These are phyloP conservation scores for Pichia sporocuriosa DNA, from an alignment of 805 yeast genomes.

Conservation along the genomic window DNA sequence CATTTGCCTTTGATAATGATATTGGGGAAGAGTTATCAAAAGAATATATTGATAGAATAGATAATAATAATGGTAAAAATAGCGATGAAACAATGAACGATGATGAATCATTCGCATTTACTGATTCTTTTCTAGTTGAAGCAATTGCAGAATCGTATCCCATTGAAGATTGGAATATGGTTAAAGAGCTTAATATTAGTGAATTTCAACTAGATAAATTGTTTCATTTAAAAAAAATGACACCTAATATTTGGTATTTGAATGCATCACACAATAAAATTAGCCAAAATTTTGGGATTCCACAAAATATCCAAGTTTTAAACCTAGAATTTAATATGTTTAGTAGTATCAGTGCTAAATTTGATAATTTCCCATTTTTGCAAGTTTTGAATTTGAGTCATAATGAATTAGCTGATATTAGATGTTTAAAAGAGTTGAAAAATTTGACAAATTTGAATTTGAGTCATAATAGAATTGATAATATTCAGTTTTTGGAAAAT, in stretches of 20 bases:
- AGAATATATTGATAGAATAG: no score
- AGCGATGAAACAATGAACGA: constrained; percentile 1
- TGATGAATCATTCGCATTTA: constrained; percentile 39
- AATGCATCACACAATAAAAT: constrained; percentile 39
- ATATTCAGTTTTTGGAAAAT: constrained; percentile 32
- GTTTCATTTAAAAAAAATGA: constrained; percentile 36
- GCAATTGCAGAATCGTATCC: constrained; percentile 39
- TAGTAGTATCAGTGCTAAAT: constrained; percentile 32
- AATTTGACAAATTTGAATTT: constrained; percentile 38
- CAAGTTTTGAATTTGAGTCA: constrained; percentile 36
- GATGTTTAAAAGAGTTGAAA: constrained; percentile 32
- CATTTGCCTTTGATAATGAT: no score
- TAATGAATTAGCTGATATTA: constrained; percentile 33
- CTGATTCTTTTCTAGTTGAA: constrained; percentile 37
- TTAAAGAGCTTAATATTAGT: constrained; percentile 33
- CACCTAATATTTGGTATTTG: constrained; percentile 36
- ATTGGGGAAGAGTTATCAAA: no score
- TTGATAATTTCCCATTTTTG: constrained; percentile 35
- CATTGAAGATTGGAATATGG: constrained; percentile 36
- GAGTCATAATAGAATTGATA: constrained; percentile 31
- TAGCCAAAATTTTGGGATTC: constrained; percentile 40
- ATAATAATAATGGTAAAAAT: background rate
- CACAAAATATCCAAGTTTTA: constrained; percentile 33
- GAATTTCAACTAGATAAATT: constrained; percentile 33
- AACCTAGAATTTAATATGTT: constrained; percentile 35